Evolutionary conservation across 805 yeast genomes (phyloP).

Genomic region (Hyphopichia homilentoma): DNA sequence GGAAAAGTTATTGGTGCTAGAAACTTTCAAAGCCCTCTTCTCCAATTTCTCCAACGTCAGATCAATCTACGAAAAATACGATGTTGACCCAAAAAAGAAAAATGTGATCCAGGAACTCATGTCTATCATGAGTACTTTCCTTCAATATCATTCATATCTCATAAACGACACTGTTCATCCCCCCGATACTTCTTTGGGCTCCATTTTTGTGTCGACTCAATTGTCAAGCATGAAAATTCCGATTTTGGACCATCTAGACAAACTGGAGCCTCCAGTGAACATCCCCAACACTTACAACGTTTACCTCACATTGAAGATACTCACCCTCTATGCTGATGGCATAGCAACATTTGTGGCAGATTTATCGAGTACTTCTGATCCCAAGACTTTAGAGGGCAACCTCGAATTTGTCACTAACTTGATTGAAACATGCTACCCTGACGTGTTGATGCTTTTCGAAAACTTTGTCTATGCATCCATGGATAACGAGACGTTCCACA

Average conservation of each 20-base stretch:
- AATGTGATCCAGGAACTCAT: constrained; percentile 58
- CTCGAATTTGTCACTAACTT: constrained; percentile 34
- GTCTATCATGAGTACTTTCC: constrained; percentile 19
- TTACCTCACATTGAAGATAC: constrained; percentile 51
- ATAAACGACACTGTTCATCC: constrained; percentile 14
- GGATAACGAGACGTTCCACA: constrained; percentile 68
- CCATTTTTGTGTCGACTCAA: constrained; percentile 32
- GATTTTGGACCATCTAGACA: constrained; percentile 76
- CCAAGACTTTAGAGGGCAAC: constrained; percentile 24
- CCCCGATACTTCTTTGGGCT: constrained; percentile 10
- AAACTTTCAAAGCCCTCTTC: constrained; percentile 60
- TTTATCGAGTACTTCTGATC: constrained; percentile 26
- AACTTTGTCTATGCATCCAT: constrained; percentile 58
- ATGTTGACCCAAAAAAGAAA: constrained; percentile 50
- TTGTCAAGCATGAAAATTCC: constrained; percentile 48
- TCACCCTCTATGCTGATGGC: constrained; percentile 63
- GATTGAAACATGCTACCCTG: constrained; percentile 25
- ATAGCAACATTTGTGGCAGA: constrained; percentile 51
- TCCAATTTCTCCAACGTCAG: constrained; percentile 51
- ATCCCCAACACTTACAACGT: constrained; percentile 57
- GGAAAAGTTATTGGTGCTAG: constrained; percentile 74
- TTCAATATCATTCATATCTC: constrained; percentile 16
- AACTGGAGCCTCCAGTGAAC: constrained; percentile 66
- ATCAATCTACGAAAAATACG: constrained; percentile 59
- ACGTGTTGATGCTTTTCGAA: constrained; percentile 23